Percentiles rank a stretch among this genome's conserved stretches.
These are phyloP conservation scores for Blastobotrys indianensis DNA, from an alignment of 1,139 yeast species.

Conservation along the genomic window DNA sequence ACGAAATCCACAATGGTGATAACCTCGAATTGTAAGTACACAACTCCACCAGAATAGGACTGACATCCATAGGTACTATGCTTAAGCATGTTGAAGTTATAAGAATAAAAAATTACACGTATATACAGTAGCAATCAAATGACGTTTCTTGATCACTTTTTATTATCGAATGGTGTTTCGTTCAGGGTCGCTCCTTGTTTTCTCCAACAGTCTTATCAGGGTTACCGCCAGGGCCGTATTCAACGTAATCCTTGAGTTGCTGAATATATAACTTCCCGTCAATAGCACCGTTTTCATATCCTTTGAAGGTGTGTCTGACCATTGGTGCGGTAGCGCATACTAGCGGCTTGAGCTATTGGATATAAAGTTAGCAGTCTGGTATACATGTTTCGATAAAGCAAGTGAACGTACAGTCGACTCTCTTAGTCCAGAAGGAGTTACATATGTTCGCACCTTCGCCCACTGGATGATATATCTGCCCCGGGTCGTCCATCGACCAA, in stretches of 20 bases:
- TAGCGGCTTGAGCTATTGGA: constrained; percentile 55
- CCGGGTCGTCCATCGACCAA: constrained; percentile 68
- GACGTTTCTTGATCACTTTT: constrained; percentile 4
- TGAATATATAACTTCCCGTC: constrained; percentile 71
- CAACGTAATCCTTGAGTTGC: constrained; percentile 68
- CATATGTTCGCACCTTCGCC: constrained; percentile 84
- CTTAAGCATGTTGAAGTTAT: not conserved
- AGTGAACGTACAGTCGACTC: constrained; percentile 24
- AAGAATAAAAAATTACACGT: not conserved
- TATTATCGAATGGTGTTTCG: too few relatives aligned
- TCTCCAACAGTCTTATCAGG: constrained; percentile 30
- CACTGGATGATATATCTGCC: constrained; percentile 79
- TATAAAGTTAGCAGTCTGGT: too few relatives aligned
- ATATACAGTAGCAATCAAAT: not conserved
- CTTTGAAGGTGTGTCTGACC: constrained; percentile 60
- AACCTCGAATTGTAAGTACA: constrained; percentile 55
- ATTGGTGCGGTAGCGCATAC: constrained; percentile 69
- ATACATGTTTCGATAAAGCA: too few relatives aligned
- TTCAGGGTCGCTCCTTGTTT: constrained; percentile 23
- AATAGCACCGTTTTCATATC: constrained; percentile 64
- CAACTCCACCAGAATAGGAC: too few relatives aligned
- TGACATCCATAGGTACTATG: constrained; percentile 34
- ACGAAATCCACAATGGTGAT: constrained; percentile 87
- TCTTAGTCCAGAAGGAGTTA: constrained; percentile 55
- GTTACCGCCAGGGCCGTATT: constrained; percentile 46